A percentile compares a stretch with the other conserved stretches of the same genome.
phyloP scores from a whole-genome alignment of 768 basidiomycete species.

The Rhodosporidiobolus odoratus region DNA sequence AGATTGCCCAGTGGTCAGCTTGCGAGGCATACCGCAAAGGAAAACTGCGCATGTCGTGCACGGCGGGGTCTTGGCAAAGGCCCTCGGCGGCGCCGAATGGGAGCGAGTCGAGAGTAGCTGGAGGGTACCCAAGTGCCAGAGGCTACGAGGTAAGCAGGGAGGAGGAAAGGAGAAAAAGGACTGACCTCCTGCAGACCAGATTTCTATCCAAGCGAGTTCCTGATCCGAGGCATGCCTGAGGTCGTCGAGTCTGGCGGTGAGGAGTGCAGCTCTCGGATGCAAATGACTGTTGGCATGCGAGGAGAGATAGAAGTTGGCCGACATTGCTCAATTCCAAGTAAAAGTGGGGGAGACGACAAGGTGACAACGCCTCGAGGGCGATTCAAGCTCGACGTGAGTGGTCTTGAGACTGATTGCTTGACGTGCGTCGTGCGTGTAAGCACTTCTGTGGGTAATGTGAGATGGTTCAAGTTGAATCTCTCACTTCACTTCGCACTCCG shows the following conservation, averaged over 20 bases:
- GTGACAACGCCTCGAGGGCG: neutral
- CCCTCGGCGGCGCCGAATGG: too few species aligned
- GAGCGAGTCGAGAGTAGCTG: too few species aligned
- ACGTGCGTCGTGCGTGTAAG: too few species aligned
- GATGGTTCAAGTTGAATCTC: too few species aligned
- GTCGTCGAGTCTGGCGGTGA: constrained; percentile 70
- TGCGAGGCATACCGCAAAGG: too few species aligned
- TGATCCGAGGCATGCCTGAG: constrained; percentile 70
- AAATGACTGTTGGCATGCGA: constrained; percentile 92
- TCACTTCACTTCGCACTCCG: too few species aligned
- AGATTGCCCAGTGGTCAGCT: neutral
- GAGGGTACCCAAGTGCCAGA: too few species aligned
- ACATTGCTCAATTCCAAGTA: constrained; percentile 57
- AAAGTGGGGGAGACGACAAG: neutral
- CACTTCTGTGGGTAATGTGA: too few species aligned
- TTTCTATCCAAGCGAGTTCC: constrained; percentile 73
- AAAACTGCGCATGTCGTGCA: too few species aligned
- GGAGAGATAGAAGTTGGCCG: constrained; percentile 86
- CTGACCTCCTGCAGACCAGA: constrained; percentile 52
- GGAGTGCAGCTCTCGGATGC: constrained; percentile 69
- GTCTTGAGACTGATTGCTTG: too few species aligned
- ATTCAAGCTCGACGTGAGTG: neutral
- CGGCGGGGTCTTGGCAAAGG: too few species aligned
- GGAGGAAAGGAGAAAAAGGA: neutral
- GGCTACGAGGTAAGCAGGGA: neutral